Conservation (phyloP, 2,329 filamentous ascomycete species). For the Trichoderma sp. region DNA sequence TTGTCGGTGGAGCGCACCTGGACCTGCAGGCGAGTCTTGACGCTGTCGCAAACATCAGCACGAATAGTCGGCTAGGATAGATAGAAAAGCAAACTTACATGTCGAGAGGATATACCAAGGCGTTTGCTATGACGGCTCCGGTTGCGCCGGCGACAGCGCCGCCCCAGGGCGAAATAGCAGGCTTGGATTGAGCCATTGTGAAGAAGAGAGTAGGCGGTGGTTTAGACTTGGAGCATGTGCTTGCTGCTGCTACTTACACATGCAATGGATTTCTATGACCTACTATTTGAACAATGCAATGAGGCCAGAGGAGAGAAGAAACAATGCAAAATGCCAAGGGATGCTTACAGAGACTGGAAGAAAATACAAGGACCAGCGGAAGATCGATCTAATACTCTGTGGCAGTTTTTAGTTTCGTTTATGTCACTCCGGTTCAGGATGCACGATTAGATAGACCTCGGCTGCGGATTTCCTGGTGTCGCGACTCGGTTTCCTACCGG, state of each 20-base stretch:
- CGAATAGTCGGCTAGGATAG: background rate
- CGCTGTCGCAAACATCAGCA: conserved; percentile 50
- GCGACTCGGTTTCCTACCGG: background rate
- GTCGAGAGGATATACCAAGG: conserved; percentile 92
- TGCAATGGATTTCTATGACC: background rate
- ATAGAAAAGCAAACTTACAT: conserved; percentile 61
- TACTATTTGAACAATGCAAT: background rate
- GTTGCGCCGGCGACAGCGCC: conserved; percentile 88
- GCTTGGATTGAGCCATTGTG: conserved; percentile 62
- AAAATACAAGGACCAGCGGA: background rate
- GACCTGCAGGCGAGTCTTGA: conserved; percentile 95
- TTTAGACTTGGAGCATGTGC: conserved; percentile 1
- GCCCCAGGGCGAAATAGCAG: conserved; percentile 84
- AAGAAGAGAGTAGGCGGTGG: background rate
- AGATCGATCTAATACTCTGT: background rate
- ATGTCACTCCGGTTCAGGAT: conserved; percentile 17
- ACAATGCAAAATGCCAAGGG: background rate
- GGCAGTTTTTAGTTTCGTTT: background rate
- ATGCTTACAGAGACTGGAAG: background rate
- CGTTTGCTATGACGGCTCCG: conserved; percentile 91
- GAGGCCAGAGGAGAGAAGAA: background rate
- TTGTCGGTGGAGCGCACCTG: conserved; percentile 65
- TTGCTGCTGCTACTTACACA: background rate
- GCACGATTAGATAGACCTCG: conserved; percentile 16
- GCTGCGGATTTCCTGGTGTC: background rate